Conservation (phyloP, 2,329 filamentous ascomycete species). For the Catunica adiposa region DNA sequence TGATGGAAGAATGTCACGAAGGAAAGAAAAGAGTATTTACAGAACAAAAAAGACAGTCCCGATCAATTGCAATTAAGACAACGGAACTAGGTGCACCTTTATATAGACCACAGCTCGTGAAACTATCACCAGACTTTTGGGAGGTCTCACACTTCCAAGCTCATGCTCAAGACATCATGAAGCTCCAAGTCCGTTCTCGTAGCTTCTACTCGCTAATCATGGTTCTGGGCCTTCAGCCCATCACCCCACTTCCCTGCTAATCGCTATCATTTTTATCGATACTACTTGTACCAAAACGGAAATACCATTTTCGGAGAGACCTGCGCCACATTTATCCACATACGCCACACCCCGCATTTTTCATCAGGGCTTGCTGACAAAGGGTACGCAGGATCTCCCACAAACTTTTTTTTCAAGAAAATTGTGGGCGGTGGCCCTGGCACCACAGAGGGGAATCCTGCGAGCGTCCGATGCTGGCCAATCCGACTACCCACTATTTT, state of each 20-base stretch:
- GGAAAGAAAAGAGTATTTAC: constrained; percentile 1
- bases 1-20: constrained; percentile 10
- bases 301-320: not conserved
- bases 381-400: constrained; percentile 25
- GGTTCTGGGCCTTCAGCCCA: not conserved
- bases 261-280: constrained; percentile 6
- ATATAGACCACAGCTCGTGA: constrained; percentile 3
- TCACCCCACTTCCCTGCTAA: not conserved
- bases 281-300: not conserved
- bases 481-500: constrained; percentile 14
- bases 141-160: constrained; percentile 2
- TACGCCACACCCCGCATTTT: constrained; percentile 8
- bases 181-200: constrained; percentile 22
- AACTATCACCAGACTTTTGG: not conserved
- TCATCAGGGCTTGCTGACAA: constrained; percentile 24
- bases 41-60: not conserved
- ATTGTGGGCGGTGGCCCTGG: constrained; percentile 17
- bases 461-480: constrained; percentile 6
- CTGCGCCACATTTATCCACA: not conserved
- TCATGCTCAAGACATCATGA: constrained; percentile 15
- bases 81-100: not conserved
- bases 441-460: constrained; percentile 15
- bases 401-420: constrained; percentile 21
- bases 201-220: constrained; percentile 21
- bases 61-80: not conserved